A percentile compares a stretch with the other conserved stretches of the same genome.
Evolutionary conservation across 2,329 filamentous ascomycete species (phyloP).

Genomic region (Acrocalymma vagum): DNA sequence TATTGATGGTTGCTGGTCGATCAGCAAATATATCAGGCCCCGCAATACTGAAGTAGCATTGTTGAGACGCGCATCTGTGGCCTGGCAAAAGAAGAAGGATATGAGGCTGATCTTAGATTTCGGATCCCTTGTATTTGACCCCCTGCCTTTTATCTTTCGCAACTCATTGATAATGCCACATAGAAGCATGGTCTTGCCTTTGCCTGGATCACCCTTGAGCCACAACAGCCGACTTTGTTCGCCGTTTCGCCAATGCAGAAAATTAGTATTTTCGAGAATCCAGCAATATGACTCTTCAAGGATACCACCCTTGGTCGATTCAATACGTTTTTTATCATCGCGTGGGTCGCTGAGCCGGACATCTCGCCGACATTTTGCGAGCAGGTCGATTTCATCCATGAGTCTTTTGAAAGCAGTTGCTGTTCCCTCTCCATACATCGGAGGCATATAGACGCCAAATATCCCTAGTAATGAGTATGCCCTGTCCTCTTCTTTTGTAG

Average conservation of each 20-base stretch:
- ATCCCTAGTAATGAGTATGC: conserved; percentile 19
- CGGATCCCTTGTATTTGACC: too few relatives aligned
- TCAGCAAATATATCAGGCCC: conserved; percentile 53
- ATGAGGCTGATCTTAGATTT: conserved; percentile 8
- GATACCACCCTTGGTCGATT: conserved; percentile 16
- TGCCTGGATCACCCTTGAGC: conserved; percentile 50
- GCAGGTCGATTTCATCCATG: conserved; percentile 2
- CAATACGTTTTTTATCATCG: not conserved
- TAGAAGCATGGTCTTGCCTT: conserved; percentile 42
- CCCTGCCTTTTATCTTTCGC: too few relatives aligned
- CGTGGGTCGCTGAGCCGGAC: too few relatives aligned
- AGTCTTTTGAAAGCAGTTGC: conserved; percentile 3
- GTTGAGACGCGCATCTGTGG: conserved; percentile 44
- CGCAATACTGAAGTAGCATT: conserved; percentile 51
- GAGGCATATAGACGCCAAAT: conserved; percentile 16
- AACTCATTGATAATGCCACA: conserved; percentile 33
- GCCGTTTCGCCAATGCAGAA: conserved; percentile 31
- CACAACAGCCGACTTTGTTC: conserved; percentile 36
- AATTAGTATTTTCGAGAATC: conserved; percentile 24
- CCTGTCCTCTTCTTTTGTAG: conserved; percentile 11
- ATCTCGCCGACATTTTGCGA: too few relatives aligned
- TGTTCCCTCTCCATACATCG: conserved; percentile 5
- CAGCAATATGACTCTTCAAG: conserved; percentile 7
- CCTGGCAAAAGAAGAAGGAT: conserved; percentile 47
- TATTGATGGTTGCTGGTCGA: conserved; percentile 43